Evolutionary conservation across 2,329 filamentous ascomycete genomes (phyloP).

Genomic region (Fusarium penzigii): DNA sequence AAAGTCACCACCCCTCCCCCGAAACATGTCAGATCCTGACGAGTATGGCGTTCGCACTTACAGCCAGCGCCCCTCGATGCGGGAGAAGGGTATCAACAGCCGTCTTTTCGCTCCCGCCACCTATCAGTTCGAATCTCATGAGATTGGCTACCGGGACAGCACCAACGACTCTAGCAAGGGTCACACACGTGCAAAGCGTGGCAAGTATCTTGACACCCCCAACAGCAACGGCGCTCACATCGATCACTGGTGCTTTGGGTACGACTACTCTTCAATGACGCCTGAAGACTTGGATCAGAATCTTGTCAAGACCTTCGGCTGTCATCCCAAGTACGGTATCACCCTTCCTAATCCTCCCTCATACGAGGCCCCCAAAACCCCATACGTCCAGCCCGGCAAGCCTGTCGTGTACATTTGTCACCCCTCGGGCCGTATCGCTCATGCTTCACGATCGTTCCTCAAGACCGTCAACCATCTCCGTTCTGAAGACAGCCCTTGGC

Average conservation of each 20-base stretch:
- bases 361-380: constrained; percentile 41
- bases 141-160: constrained; percentile 62
- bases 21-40: constrained; percentile 49
- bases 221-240: constrained; percentile 56
- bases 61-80: constrained; percentile 41
- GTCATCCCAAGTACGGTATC: constrained; percentile 57
- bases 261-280: constrained; percentile 51
- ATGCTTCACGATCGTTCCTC: constrained; percentile 48
- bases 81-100: constrained; percentile 50
- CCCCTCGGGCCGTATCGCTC: constrained; percentile 48
- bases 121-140: constrained; percentile 51
- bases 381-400: constrained; percentile 45
- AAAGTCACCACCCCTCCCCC: constrained; percentile 41
- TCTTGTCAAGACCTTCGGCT: constrained; percentile 47
- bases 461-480: constrained; percentile 37
- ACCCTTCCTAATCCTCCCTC: constrained; percentile 51
- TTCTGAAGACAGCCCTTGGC: constrained; percentile 35
- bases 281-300: constrained; percentile 54
- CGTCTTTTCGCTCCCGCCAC: constrained; percentile 51
- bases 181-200: constrained; percentile 53
- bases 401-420: constrained; percentile 52
- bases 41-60: constrained; percentile 52
- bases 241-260: constrained; percentile 54
- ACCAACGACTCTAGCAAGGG: constrained; percentile 56
- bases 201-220: constrained; percentile 54